A percentile compares a stretch with the other conserved stretches of the same genome.
Evolutionary conservation across 73 alveolate species (phyloP).

Genomic region (Stentor roeselii): DNA sequence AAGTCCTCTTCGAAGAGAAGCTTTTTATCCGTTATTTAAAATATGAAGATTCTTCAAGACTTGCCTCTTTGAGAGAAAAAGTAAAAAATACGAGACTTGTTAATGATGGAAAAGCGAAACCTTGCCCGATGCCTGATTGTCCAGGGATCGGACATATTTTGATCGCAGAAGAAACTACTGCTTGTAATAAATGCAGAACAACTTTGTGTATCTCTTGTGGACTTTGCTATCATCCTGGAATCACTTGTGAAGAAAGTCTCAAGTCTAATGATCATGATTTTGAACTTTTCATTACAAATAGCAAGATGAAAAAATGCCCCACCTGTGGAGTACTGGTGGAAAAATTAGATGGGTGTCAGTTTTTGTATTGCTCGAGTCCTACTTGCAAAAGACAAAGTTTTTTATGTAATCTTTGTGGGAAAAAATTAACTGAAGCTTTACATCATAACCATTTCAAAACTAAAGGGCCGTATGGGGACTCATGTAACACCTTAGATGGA

Average conservation of each 20-base stretch:
- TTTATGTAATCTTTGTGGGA: slow-evolving; percentile 48
- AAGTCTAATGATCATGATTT: neutral
- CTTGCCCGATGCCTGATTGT: slow-evolving; percentile 22
- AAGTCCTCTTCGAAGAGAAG: neutral
- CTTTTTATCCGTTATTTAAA: neutral
- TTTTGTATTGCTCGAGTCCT: slow-evolving; percentile 33
- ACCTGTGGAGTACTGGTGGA: slow-evolving; percentile 47
- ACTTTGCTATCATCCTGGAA: slow-evolving; percentile 14
- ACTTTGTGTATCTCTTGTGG: slow-evolving; percentile 5
- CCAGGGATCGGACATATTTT: neutral
- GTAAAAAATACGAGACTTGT: neutral
- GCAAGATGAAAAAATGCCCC: slow-evolving; percentile 40
- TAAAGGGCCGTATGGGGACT: slow-evolving; percentile 55
- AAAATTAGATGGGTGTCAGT: slow-evolving; percentile 48
- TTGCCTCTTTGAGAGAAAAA: neutral
- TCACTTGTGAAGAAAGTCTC: slow-evolving; percentile 28
- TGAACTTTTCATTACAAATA: neutral
- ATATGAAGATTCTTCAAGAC: neutral
- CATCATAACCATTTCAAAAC: slow-evolving; percentile 41
- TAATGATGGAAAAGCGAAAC: neutral
- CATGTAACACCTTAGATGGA: slow-evolving; percentile 48
- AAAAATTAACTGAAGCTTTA: slow-evolving; percentile 12
- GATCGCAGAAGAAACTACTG: neutral
- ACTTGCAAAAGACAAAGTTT: slow-evolving; percentile 32
- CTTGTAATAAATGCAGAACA: neutral